Evolutionary conservation across 2,329 filamentous ascomycete genomes (phyloP).

Genomic region (Pseudocercospora vitis): DNA sequence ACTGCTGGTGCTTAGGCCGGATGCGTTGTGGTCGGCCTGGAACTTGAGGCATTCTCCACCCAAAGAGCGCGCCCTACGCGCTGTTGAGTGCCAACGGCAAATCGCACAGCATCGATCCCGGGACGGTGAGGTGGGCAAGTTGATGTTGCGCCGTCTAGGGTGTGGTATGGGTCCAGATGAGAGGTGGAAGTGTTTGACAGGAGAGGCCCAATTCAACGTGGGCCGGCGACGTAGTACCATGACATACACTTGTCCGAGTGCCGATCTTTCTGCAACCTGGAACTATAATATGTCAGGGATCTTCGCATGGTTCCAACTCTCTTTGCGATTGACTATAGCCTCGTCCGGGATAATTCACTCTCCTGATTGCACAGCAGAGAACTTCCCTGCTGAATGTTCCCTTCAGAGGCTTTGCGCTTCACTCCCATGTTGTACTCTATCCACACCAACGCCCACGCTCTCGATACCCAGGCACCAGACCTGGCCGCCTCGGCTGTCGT

Average conservation of each 20-base stretch:
- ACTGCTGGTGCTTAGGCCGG: conserved; percentile 93
- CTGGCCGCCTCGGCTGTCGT: not conserved
- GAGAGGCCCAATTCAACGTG: no score
- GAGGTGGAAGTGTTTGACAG: no score
- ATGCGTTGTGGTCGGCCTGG: conserved; percentile 51
- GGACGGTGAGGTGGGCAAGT: no score
- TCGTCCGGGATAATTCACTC: no score
- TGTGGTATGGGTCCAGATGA: not conserved
- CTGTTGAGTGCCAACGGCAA: not conserved
- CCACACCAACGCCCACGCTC: not conserved
- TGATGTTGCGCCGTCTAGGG: not conserved
- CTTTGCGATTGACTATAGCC: no score
- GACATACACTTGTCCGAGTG: no score
- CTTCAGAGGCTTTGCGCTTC: no score
- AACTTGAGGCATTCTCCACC: conserved; percentile 12
- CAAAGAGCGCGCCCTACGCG: conserved; percentile 1
- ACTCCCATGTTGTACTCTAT: not conserved
- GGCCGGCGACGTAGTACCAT: not conserved
- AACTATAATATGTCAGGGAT: not conserved
- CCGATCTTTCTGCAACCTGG: no score
- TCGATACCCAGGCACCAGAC: not conserved
- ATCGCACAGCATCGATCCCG: not conserved
- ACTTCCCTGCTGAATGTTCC: no score
- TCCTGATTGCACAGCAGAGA: no score
- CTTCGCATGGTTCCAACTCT: no score